A percentile compares a stretch with the other conserved stretches of the same genome.
Evolutionary conservation across 345 rosid species (phyloP).

Genomic region (Sisymbrium altissimum): DNA sequence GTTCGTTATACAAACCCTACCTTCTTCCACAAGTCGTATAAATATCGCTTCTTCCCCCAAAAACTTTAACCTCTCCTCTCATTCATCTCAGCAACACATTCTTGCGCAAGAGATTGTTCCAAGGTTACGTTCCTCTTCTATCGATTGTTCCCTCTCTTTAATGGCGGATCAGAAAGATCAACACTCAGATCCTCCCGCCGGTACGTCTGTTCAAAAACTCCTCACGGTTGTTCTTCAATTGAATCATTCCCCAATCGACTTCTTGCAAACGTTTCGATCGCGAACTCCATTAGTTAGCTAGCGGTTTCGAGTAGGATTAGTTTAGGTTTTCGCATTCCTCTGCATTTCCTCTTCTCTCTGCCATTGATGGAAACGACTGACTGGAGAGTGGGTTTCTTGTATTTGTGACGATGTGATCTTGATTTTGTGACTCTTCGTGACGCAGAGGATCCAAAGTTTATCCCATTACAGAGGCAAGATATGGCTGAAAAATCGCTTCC

Average conservation of each 20-base stretch:
- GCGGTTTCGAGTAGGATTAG: not conserved
- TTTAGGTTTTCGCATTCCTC: not conserved
- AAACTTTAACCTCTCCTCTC: not conserved
- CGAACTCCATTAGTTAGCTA: not conserved
- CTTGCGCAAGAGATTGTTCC: not conserved
- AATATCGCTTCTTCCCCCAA: not conserved
- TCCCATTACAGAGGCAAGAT: too few relatives aligned
- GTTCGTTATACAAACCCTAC: not conserved
- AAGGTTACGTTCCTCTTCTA: not conserved
- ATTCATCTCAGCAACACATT: slow-evolving; percentile 7
- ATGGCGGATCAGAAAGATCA: slow-evolving; percentile 15
- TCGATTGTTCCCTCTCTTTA: not conserved
- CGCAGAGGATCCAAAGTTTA: too few relatives aligned
- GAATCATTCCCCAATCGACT: not conserved
- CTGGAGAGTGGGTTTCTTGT: not conserved
- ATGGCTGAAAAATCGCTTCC: slow-evolving; percentile 1
- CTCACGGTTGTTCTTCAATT: too few relatives aligned
- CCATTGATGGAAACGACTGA: not conserved
- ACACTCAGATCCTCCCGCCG: not conserved
- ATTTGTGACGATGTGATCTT: not conserved
- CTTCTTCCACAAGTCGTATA: slow-evolving; percentile 17
- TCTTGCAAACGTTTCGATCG: not conserved
- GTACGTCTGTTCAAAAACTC: not conserved
- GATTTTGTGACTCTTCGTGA: not conserved
- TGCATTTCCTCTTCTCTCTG: not conserved